Base-by-base conservation (phyloP, 2,329 filamentous ascomycete genomes). In the Pyrenophora graminea region DNA sequence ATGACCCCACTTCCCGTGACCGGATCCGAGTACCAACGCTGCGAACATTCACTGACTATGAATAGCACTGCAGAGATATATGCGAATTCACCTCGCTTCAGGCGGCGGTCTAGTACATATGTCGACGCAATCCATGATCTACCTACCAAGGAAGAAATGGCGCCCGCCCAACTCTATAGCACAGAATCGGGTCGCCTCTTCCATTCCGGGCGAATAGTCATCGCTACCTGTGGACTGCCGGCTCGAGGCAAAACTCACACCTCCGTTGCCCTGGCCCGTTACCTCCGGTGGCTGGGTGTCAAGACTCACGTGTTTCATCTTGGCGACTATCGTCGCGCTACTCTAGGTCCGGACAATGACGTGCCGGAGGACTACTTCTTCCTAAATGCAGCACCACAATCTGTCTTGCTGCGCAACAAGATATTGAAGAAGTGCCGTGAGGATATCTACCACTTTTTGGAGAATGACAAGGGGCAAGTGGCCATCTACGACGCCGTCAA, bases 401-500 rank as follows among this genome's bases (percentile, higher is more conserved):
- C 94, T 1, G 89, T 97, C n/a, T 85, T 97, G 60, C 79, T 99
- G 42, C 86, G 94, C 30, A 94, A 97, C 74, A 97, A 97, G 79
- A 99, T 99, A 45, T 80, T 99, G 17, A 96, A 97, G 77, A 96
- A 95, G 72, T 99, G 94, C 64, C 86, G 94, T 52, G 92, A 97
- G 70, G 94, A 99, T 68, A 97, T 99, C 50, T 96, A 97, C 69
- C 87, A 89, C 48, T 99, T 96, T 80, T 79, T 99, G 38, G 95
- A 97, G 67, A 89, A 97, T 62, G 94, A 97, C 68, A 97, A 97
- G 64, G 94, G 94, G 10, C 94, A 99, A 70, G 93, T 99, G 48
- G 94, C 94, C 48, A 97, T 99, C 53, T 99, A 97, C 71, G 94
- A 99, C 74, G 94, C 95, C 23, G 95, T 99, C 15, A 99, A 99